Percentiles rank a stretch among this genome's conserved stretches.
Evolutionary conservation across 768 basidiomycete genomes (phyloP).

Genomic region (Wakefieldia striispora): DNA sequence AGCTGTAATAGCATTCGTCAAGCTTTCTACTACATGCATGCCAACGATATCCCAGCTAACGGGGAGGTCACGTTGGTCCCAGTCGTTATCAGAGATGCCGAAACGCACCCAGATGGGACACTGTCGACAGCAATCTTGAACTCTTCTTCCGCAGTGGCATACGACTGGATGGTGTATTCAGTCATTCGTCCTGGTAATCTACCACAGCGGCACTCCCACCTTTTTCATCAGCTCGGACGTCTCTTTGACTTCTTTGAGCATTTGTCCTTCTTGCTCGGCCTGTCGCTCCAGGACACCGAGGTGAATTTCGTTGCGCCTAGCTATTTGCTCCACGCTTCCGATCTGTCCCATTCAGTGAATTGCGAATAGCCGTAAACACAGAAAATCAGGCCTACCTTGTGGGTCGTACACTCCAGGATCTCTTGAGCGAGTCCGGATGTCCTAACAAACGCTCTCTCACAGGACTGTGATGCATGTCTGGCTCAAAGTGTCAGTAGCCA

Average conservation of each 20-base stretch:
- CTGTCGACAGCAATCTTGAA: slow-evolving; percentile 16
- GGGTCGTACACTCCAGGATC: slow-evolving; percentile 19
- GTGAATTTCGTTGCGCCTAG: slow-evolving; percentile 14
- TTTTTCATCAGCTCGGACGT: slow-evolving; percentile 18
- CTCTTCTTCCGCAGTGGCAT: slow-evolving; percentile 11
- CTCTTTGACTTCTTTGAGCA: slow-evolving; percentile 14
- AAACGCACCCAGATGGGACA: slow-evolving; percentile 13
- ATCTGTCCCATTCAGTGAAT: slow-evolving; percentile 2
- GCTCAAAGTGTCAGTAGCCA: neutral
- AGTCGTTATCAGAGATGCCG: neutral
- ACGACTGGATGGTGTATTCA: slow-evolving; percentile 6
- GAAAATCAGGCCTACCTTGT: slow-evolving; percentile 6
- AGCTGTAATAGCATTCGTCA: slow-evolving; percentile 11
- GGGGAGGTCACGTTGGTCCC: neutral
- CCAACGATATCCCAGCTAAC: slow-evolving; percentile 12
- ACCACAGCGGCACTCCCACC: neutral
- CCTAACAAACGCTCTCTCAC: slow-evolving; percentile 12
- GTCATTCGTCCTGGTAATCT: neutral
- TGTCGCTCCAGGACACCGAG: slow-evolving; percentile 14
- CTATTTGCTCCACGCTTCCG: slow-evolving; percentile 11
- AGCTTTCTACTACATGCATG: slow-evolving; percentile 15
- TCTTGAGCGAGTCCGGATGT: slow-evolving; percentile 19
- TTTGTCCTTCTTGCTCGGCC: slow-evolving; percentile 10
- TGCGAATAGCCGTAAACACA: neutral
- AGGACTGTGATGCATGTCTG: slow-evolving; percentile 16